Evolutionary conservation across 2,329 filamentous ascomycete genomes (phyloP).

Genomic region (Beauveria asiatica): DNA sequence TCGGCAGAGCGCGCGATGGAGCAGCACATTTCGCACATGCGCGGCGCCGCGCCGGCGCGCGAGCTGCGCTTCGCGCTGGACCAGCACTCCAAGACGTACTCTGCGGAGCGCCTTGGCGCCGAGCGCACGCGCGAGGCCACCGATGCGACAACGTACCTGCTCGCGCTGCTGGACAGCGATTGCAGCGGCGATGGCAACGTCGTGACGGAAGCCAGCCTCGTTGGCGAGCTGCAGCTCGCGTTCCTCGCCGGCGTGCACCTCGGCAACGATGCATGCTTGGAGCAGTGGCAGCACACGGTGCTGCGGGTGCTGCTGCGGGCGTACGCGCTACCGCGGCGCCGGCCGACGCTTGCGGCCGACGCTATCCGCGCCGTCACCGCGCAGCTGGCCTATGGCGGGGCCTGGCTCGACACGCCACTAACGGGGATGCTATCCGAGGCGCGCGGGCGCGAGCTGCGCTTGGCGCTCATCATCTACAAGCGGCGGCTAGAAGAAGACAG

Average conservation of each 20-base stretch:
- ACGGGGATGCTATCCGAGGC: constrained; percentile 28
- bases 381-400: constrained; percentile 46
- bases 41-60: constrained; percentile 26
- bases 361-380: constrained; percentile 44
- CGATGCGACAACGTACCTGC: constrained; percentile 41
- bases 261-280: constrained; percentile 49
- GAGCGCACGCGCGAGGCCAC: constrained; percentile 35
- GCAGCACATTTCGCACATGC: constrained; percentile 25
- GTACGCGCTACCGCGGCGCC: constrained; percentile 32
- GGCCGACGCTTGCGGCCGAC: constrained; percentile 34
- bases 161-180: constrained; percentile 26
- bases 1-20: constrained; percentile 32
- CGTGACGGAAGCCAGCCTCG: constrained; percentile 33
- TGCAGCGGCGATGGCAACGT: constrained; percentile 1
- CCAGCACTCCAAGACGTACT: constrained; percentile 33
- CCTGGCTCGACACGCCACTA: constrained; percentile 37
- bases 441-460: constrained; percentile 30
- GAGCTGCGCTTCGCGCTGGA: constrained; percentile 42
- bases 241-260: constrained; percentile 50
- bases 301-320: constrained; percentile 44
- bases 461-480: constrained; percentile 46
- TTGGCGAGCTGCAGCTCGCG: constrained; percentile 53
- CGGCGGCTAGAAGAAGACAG: constrained; percentile 40
- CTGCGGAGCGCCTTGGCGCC: constrained; percentile 27
- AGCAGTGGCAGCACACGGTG: constrained; percentile 53